These are phyloP conservation scores for Neofusicoccum umdonicola DNA, from an alignment of 2,329 filamentous ascomycete species.

Conservation along the genomic window DNA sequence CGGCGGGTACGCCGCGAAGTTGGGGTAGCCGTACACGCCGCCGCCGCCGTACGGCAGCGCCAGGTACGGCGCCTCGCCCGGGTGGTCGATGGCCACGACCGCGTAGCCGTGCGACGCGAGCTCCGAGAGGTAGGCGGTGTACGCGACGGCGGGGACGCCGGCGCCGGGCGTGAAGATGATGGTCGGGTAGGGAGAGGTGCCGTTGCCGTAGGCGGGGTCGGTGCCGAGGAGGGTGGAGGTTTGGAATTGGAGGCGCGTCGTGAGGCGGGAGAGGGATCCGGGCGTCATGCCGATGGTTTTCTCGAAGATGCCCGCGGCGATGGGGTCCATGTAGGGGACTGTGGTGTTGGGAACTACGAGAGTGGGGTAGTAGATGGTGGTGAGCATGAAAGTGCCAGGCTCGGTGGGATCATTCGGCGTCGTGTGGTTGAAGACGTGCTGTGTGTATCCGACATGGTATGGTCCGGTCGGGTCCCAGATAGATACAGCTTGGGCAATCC, in stretches of 20 bases:
- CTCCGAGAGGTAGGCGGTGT: neutral
- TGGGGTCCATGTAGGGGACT: constrained; percentile 27
- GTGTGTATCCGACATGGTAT: constrained; percentile 27
- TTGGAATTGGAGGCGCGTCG: neutral
- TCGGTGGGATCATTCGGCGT: constrained; percentile 25
- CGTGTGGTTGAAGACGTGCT: constrained; percentile 28
- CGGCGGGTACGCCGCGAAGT: neutral
- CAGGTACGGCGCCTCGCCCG: constrained; percentile 5
- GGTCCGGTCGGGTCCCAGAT: constrained; percentile 22
- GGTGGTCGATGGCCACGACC: constrained; percentile 11
- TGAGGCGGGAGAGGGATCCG: neutral
- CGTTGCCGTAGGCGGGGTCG: neutral
- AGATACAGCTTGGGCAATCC: neutral
- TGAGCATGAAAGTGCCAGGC: constrained; percentile 21
- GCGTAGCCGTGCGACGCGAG: constrained; percentile 2
- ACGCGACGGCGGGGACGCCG: constrained; percentile 12
- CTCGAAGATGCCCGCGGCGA: constrained; percentile 22
- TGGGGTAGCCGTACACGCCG: neutral
- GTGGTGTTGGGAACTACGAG: constrained; percentile 21
- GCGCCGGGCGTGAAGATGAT: constrained; percentile 10
- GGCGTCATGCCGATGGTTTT: constrained; percentile 13
- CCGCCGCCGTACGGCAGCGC: neutral
- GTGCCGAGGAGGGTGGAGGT: neutral
- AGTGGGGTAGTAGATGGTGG: constrained; percentile 30
- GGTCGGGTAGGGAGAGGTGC: neutral